These are phyloP conservation scores for Passalora sequoiae DNA, from an alignment of 2,329 filamentous ascomycete genomes.

Conservation along the genomic window DNA sequence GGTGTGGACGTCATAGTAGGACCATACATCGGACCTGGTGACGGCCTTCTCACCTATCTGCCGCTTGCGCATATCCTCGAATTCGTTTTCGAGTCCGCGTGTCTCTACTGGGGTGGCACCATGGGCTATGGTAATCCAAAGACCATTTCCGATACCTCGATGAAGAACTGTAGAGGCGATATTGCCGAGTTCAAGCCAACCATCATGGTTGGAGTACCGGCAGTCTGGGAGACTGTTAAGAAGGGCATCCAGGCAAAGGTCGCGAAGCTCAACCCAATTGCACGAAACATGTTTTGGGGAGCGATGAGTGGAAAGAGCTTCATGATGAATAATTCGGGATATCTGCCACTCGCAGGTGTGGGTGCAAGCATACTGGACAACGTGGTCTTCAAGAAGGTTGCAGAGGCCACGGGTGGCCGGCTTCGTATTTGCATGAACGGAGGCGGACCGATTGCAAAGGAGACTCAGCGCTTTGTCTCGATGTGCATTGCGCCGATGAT, in stretches of 20 bases:
- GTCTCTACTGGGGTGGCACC: constrained; percentile 80
- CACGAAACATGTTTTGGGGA: constrained; percentile 73
- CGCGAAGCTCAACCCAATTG: constrained; percentile 62
- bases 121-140: constrained; percentile 90
- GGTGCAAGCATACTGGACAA: constrained; percentile 68
- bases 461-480: constrained; percentile 85
- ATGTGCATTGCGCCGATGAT: constrained; percentile 93
- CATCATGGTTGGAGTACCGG: constrained; percentile 87
- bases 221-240: constrained; percentile 95
- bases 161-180: constrained; percentile 86
- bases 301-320: constrained; percentile 58
- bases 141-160: constrained; percentile 78
- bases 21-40: constrained; percentile 68
- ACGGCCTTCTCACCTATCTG: constrained; percentile 82
- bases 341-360: constrained; percentile 44
- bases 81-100: constrained; percentile 89
- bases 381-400: constrained; percentile 87
- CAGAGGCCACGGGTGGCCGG: constrained; percentile 79
- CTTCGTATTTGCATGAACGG: constrained; percentile 92
- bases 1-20: constrained; percentile 76
- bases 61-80: constrained; percentile 95
- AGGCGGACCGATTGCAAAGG: constrained; percentile 80
- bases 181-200: constrained; percentile 89
- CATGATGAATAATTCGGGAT: constrained; percentile 46
- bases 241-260: constrained; percentile 86